Conservation (phyloP, 345 rosid species). For the Tarenaya hassleriana region DNA sequence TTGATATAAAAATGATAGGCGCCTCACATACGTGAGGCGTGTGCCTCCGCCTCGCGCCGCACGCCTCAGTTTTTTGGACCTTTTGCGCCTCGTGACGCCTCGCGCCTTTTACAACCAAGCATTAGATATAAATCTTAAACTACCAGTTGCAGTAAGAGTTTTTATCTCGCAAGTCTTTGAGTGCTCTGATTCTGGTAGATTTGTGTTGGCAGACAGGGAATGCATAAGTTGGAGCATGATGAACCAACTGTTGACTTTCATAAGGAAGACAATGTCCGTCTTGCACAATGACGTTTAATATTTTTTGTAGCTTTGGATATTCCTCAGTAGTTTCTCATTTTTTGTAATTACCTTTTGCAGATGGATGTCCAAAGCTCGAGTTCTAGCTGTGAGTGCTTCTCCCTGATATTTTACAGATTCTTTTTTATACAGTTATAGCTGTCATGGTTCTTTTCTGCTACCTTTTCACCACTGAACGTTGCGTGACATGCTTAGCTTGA, state of each 20-base stretch:
- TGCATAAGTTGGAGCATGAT: constrained; percentile 18
- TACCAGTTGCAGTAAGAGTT: too few species aligned
- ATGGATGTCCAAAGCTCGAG: constrained; percentile 38
- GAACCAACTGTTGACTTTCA: constrained; percentile 31
- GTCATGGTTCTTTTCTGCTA: background rate
- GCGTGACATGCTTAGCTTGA: background rate
- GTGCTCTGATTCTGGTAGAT: constrained; percentile 26
- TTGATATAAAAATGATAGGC: too few species aligned
- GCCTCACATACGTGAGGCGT: too few species aligned
- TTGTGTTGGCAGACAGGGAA: constrained; percentile 52
- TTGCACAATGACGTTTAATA: constrained; percentile 3
- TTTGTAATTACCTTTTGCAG: constrained; percentile 37
- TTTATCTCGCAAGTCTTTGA: too few species aligned
- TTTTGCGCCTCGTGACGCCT: too few species aligned
- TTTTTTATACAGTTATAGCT: constrained; percentile 6
- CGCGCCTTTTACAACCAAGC: too few species aligned
- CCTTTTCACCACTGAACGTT: background rate
- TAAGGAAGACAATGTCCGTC: constrained; percentile 34
- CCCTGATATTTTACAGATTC: background rate
- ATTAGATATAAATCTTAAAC: too few species aligned
- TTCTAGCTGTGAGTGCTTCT: constrained; percentile 41
- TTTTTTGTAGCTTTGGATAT: background rate
- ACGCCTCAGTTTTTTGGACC: too few species aligned
- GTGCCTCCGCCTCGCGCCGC: too few species aligned
- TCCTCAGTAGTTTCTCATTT: constrained; percentile 11